Base-by-base conservation (phyloP, 78 protist species). In the Dictyostelium capitatum region DNA sequence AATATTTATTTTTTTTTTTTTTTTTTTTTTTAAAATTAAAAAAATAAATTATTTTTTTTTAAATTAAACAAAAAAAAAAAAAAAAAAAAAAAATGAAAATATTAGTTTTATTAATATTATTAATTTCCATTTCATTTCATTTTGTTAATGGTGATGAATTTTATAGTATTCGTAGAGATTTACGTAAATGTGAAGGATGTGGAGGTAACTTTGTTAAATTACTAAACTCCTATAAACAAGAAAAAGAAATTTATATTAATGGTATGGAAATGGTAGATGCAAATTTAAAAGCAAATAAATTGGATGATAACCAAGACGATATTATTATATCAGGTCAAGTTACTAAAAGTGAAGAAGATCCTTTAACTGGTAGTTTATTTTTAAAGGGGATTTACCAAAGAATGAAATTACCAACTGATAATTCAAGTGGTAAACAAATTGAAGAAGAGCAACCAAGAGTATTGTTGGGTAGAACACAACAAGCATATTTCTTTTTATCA, bases 151-250 rank as follows among this genome's bases (percentile, higher is more conserved):
- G 70, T 10, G 70, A 11, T 11, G 70, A 62, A 12, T 62, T 25
- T 25, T 62, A 11, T 25, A 9, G 17, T 8, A 1, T 62, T 62
- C 41, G 70, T 15, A 67, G 17, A 67, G 82, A 77, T 53, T 30
- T 77, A 6, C n/a, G 82, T n/a, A 77, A 77, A 77, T 77, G 82
- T 53, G 82, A 65, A 4, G 19, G 5, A 6, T 77, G 82, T 77
- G 82, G 82, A 2, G 79, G 79, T 0, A 43, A 73, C n/a, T 73
- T 46, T 48, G 43, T 73, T 20, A 46, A 37, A 20, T 19, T 4
- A n/a, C 20, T 73, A 15, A 73, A 73, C 1, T 57, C 67, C 0
- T 8, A 7, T 57, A 20, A 20, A 57, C 8, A 62, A 25, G 70
- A 62, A 10, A 62, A 10, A 17, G 70, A 62, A 10, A 23, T 62